Conservation (phyloP, 2,329 filamentous ascomycete species). For the Colletotrichum scovillei region DNA sequence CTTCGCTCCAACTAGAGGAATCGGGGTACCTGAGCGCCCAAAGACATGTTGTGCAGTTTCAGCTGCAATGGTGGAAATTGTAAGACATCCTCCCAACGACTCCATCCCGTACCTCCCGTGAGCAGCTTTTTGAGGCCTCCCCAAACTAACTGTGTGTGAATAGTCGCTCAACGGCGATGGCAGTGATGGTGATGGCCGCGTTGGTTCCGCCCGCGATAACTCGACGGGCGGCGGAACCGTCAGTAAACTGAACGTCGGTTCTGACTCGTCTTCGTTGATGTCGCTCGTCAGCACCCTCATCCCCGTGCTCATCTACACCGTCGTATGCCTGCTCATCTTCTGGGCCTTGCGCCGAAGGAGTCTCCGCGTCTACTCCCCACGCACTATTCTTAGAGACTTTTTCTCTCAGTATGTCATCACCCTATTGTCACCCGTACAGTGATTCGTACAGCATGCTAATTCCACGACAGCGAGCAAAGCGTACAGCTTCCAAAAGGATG, state of each 20-base stretch:
- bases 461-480: constrained; percentile 27
- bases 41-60: constrained; percentile 7
- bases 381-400: constrained; percentile 61
- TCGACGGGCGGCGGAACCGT: constrained; percentile 49
- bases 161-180: constrained; percentile 29
- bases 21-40: background rate
- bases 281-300: constrained; percentile 62
- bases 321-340: constrained; percentile 63
- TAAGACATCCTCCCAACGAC: background rate
- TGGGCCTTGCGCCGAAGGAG: constrained; percentile 59
- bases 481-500: constrained; percentile 65
- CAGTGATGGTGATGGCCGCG: constrained; percentile 48
- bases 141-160: constrained; percentile 1
- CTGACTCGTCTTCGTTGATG: constrained; percentile 53
- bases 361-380: constrained; percentile 66
- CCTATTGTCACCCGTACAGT: too few species aligned
- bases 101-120: background rate
- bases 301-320: constrained; percentile 61
- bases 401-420: constrained; percentile 56
- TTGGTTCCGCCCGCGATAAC: constrained; percentile 57
- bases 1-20: background rate
- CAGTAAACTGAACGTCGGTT: constrained; percentile 45
- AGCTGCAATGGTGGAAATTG: constrained; percentile 3
- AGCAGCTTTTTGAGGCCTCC: background rate
- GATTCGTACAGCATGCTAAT: background rate